A percentile compares a stretch with the other conserved stretches of the same genome.
Conservation (phyloP, 495 filamentous ascomycete genomes). For the Aspergillus nidulans region DNA sequence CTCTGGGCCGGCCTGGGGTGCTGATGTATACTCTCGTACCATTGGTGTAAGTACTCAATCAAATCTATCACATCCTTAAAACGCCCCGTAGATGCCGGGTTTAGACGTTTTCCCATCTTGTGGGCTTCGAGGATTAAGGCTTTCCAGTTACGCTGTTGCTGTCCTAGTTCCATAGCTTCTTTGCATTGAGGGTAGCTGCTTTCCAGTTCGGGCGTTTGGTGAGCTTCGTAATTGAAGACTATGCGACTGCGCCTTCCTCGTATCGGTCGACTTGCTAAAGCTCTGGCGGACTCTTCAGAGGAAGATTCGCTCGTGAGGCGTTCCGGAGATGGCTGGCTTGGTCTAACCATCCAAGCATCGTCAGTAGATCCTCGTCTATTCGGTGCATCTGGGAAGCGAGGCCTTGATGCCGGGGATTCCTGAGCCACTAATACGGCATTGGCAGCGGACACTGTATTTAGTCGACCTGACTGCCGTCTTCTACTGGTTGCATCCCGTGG, state of each 20-base stretch:
- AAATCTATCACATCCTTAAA: neutral
- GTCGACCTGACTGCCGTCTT: neutral
- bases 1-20: neutral
- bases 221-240: neutral
- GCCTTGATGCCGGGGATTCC: neutral
- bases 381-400: neutral
- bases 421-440: neutral
- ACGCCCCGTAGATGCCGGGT: neutral
- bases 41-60: neutral
- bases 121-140: slow-evolving; percentile 1
- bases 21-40: neutral
- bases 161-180: slow-evolving; percentile 7
- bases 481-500: neutral
- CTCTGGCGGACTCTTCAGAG: neutral
- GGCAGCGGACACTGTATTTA: neutral
- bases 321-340: neutral
- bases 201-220: neutral
- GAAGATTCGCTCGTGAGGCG: neutral
- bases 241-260: neutral
- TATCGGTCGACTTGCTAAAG: neutral
- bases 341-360: too few species aligned
- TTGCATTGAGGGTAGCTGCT: slow-evolving; percentile 2
- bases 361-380: neutral
- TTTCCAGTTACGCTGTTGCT: slow-evolving; percentile 13
- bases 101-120: neutral